Conservation (phyloP, 163 green algal genomes). For the Botryococcus braunii region DNA sequence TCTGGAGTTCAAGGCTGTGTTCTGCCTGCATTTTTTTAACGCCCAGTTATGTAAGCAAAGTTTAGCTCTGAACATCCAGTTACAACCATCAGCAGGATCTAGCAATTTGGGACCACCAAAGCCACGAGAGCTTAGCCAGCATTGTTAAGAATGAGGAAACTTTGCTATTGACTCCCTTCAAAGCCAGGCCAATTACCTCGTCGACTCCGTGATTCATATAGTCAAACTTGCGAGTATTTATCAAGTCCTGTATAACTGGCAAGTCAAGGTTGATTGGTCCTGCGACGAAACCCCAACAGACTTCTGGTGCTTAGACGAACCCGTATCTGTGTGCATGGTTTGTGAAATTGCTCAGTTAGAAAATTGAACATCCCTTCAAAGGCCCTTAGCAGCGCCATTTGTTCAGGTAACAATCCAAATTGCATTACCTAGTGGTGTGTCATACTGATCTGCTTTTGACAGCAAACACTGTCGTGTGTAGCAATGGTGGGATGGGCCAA, state of each 20-base stretch:
- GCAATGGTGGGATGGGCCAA: slow-evolving; percentile 86
- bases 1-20: slow-evolving; percentile 93
- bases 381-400: too few species aligned
- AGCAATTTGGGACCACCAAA: too few species aligned
- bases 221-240: slow-evolving; percentile 78
- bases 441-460: slow-evolving; percentile 48
- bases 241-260: too few species aligned
- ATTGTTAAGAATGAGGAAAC: not conserved
- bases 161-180: not conserved
- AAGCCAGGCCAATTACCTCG: slow-evolving; percentile 42
- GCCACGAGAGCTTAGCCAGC: too few species aligned
- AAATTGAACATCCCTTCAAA: too few species aligned
- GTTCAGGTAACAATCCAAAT: too few species aligned
- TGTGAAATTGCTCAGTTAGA: too few species aligned
- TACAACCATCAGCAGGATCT: too few species aligned
- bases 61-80: not conserved
- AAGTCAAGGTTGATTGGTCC: too few species aligned
- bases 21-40: slow-evolving; percentile 54
- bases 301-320: too few species aligned
- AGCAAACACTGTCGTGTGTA: slow-evolving; percentile 71
- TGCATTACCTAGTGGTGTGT: slow-evolving; percentile 82
- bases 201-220: slow-evolving; percentile 62
- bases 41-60: not conserved
- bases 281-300: too few species aligned
- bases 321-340: too few species aligned